Conservation (phyloP, 352 stramenopile species). For the Lagenidium giganteum region DNA sequence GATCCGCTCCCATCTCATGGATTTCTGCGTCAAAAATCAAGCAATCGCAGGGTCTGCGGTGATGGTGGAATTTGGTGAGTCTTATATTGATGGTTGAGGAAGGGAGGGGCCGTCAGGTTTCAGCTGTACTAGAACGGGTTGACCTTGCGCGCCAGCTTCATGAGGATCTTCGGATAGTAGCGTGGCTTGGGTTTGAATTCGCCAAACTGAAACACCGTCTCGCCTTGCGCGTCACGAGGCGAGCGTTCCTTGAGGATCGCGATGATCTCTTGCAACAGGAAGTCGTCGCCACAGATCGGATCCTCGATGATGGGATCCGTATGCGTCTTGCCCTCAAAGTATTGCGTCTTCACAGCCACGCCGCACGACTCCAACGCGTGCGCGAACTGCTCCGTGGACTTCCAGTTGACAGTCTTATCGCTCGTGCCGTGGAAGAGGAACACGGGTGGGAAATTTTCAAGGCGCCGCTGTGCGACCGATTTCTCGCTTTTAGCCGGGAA, state of each 20-base stretch:
- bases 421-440: slow-evolving; percentile 64
- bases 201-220: slow-evolving; percentile 26
- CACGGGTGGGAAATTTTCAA: slow-evolving; percentile 47
- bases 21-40: no score
- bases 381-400: slow-evolving; percentile 49
- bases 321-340: slow-evolving; percentile 84
- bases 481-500: slow-evolving; percentile 34
- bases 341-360: slow-evolving; percentile 42
- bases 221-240: slow-evolving; percentile 26
- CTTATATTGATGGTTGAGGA: no score
- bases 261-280: slow-evolving; percentile 51
- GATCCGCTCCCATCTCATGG: no score
- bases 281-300: slow-evolving; percentile 60
- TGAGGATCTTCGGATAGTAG: slow-evolving; percentile 41
- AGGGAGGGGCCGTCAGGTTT: no score
- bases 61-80: no score
- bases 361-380: slow-evolving; percentile 35
- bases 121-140: slow-evolving; percentile 78
- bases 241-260: slow-evolving; percentile 36
- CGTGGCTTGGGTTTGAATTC: slow-evolving; percentile 28
- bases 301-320: slow-evolving; percentile 92
- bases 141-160: slow-evolving; percentile 41
- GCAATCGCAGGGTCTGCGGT: no score
- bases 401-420: slow-evolving; percentile 57
- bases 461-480: slow-evolving; percentile 3